A percentile compares a stretch with the other conserved stretches of the same genome.
Conservation (phyloP, 495 filamentous ascomycete species). For the Peziza echinospora region DNA sequence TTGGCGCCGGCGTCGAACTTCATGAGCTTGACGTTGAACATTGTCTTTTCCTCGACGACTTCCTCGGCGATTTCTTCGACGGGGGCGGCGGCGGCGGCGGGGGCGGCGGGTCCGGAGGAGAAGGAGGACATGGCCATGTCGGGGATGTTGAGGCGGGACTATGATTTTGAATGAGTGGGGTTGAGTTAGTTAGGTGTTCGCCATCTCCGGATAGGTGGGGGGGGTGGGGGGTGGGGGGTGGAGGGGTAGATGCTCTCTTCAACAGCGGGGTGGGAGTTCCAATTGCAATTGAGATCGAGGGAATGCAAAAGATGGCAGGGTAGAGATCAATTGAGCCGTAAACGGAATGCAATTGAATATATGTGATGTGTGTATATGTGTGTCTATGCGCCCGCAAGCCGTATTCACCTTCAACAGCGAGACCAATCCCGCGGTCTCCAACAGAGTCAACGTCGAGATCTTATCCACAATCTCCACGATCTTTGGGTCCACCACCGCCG, state of each 20-base stretch:
- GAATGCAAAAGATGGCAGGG: no score
- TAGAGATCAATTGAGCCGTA: no score
- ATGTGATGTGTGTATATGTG: conserved; percentile 1
- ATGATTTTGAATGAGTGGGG: conserved; percentile 5
- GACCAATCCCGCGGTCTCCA: conserved; percentile 93
- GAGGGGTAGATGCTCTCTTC: not conserved
- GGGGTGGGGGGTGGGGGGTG: not conserved
- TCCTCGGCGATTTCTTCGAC: conserved; percentile 69
- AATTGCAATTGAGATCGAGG: not conserved
- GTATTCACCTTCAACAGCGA: conserved; percentile 61
- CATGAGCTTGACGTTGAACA: conserved; percentile 85
- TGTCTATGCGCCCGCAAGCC: not conserved
- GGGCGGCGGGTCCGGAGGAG: conserved; percentile 38
- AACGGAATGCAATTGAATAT: no score
- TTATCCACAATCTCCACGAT: conserved; percentile 86
- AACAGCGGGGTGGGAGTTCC: not conserved
- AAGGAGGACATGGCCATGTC: conserved; percentile 85
- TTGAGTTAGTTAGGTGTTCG: conserved; percentile 1
- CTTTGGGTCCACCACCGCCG: conserved; percentile 52
- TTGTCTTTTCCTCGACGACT: conserved; percentile 78
- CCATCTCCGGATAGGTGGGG: not conserved
- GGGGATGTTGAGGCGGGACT: conserved; percentile 93
- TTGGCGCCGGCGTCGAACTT: conserved; percentile 73
- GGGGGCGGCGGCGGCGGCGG: conserved; percentile 35
- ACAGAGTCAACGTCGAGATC: conserved; percentile 87